These are phyloP conservation scores for Fusarium fracticaudum DNA, from an alignment of 2,329 filamentous ascomycete genomes.

Conservation along the genomic window DNA sequence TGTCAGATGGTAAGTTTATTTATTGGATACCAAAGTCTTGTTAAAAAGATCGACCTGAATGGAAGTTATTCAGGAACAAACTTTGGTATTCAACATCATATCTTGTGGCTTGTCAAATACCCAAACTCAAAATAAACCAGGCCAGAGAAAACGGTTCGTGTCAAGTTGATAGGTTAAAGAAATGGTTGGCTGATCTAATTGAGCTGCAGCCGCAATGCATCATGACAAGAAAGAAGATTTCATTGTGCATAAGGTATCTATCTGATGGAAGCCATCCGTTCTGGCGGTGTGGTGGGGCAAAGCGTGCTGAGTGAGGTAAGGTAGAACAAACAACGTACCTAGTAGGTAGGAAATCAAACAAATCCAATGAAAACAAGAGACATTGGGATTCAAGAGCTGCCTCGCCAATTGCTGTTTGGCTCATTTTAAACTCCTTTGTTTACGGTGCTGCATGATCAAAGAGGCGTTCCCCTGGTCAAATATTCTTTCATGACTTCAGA, in stretches of 20 bases:
- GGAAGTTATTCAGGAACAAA: not conserved
- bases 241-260: not conserved
- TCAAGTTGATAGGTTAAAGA: not conserved
- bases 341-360: not conserved
- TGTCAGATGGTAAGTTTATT: not conserved
- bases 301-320: not conserved
- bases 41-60: not conserved
- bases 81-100: not conserved
- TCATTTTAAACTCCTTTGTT: slow-evolving; percentile 2
- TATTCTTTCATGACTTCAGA: not conserved
- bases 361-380: not conserved
- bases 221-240: slow-evolving; percentile 1
- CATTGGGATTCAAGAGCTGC: not conserved
- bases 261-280: slow-evolving; percentile 1
- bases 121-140: not conserved
- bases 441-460: not conserved
- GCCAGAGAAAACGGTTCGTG: not conserved
- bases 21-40: not conserved
- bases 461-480: not conserved
- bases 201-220: not conserved
- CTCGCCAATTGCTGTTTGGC: not conserved
- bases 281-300: slow-evolving; percentile 23
- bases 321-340: not conserved
- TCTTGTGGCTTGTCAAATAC: not conserved
- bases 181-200: not conserved